Conservation (phyloP, 495 filamentous ascomycete genomes). For the Penicillium dipodomyicola region DNA sequence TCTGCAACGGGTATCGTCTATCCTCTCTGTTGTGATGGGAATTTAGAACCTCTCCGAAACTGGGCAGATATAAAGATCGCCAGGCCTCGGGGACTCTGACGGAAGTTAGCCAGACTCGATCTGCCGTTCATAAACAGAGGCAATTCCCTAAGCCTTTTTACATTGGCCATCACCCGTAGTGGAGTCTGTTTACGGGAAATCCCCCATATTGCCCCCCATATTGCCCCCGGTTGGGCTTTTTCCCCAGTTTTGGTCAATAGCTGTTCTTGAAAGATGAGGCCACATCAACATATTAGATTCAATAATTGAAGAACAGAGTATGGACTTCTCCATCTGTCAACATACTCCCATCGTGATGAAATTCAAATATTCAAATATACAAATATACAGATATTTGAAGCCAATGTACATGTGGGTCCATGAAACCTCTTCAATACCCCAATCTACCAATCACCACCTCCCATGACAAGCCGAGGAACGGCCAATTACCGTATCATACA, state of each 20-base stretch:
- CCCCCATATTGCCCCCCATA: conserved; percentile 12
- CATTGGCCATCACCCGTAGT: background rate
- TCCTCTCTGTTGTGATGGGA: background rate
- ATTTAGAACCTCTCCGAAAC: background rate
- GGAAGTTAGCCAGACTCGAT: conserved; percentile 31
- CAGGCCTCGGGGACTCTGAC: conserved; percentile 12
- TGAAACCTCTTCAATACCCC: background rate
- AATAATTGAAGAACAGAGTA: too few species aligned
- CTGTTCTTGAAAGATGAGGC: background rate
- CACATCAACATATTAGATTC: background rate
- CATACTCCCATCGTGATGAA: background rate
- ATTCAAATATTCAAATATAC: background rate
- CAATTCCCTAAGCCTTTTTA: background rate
- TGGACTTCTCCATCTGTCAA: too few species aligned
- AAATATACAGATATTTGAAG: background rate
- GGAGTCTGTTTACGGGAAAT: background rate
- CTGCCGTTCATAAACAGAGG: conserved; percentile 26
- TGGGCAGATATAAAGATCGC: conserved; percentile 11
- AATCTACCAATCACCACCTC: conserved; percentile 11
- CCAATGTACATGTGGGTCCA: background rate
- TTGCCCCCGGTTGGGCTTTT: conserved; percentile 9
- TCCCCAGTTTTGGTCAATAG: background rate
- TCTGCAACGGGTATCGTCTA: background rate
- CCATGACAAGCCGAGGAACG: conserved; percentile 27
- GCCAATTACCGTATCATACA: conserved; percentile 37